Evolutionary conservation across 1,284 basidiomycete genomes (phyloP), one percentile per base, ranked within the genome.

Genomic region (Stygiomarasmius scandens): DNA sequence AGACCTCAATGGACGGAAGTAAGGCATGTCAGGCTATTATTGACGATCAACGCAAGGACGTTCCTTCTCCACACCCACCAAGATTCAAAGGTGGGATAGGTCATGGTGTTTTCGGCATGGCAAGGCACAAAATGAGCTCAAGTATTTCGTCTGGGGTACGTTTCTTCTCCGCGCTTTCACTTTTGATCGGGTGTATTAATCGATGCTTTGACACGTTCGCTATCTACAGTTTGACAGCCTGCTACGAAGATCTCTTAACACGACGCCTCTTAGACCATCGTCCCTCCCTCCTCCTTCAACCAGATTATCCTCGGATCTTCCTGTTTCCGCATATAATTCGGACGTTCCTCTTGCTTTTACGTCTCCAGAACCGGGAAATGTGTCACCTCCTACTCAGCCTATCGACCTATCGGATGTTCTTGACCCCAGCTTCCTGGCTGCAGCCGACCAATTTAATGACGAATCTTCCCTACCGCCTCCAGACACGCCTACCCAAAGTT

Each of bases 341-440:
- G 63, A 59, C 2, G 69, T 71, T 27, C 38, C 45, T 24, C 66
- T 68, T 29, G 62, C 67, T 29, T 61, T 61, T 24, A 67, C 73
- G 54, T 74, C 75, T 58, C 69, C 70, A 59, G 69, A 71, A 49
- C 64, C 72, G 45, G 48, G 36, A 38, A 22, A 4, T 24, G 49
- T 47, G 12, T 44, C 36, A 1, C 70, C 69, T 16, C 74, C 75
- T 44, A 71, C 80, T n/a, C 79, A 84, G 57, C 75, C 82, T 9
- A 81, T 85, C 47, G 76, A 78, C 54, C 78, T 92, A n/a, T 84
- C 90, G 64, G 90, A 93, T 63, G 89, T 93, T n/a, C 76, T 93
- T 34, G 88, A 93, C 58, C 76, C 85, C 0, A 84, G 89, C 0
- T 83, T 90, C 69, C 75, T 92, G 14, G 83, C 85, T 61, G 78